A percentile compares a stretch with the other conserved stretches of the same genome.
phyloP scores from a whole-genome alignment of 805 yeast species.

The Saccharomycopsis amapae region DNA sequence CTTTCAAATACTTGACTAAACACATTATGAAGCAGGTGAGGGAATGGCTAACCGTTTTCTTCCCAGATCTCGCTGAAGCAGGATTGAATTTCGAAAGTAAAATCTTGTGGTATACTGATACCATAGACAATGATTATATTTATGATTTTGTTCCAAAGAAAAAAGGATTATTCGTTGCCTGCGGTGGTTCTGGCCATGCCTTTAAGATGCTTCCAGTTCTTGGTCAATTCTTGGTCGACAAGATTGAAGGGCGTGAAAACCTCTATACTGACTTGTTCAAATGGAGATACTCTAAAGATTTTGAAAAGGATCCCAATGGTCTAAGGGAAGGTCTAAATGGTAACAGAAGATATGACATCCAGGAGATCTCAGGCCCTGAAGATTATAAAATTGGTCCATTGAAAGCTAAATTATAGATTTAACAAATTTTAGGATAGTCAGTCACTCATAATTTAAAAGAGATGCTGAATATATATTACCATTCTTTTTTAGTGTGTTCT shows the following conservation, averaged over 20 bases:
- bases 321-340: neutral
- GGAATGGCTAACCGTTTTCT: slow-evolving; percentile 23
- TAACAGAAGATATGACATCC: neutral
- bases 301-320: neutral
- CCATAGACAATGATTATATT: slow-evolving; percentile 31
- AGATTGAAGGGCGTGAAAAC: neutral
- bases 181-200: slow-evolving; percentile 36
- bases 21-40: slow-evolving; percentile 23
- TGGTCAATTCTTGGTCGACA: slow-evolving; percentile 23
- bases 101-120: slow-evolving; percentile 34
- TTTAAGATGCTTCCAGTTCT: slow-evolving; percentile 33
- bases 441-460: too few species aligned
- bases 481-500: too few species aligned
- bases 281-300: neutral
- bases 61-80: slow-evolving; percentile 25
- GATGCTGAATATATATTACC: too few species aligned
- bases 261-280: neutral
- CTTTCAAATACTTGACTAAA: slow-evolving; percentile 26
- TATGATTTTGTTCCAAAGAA: slow-evolving; percentile 30
- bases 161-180: slow-evolving; percentile 28
- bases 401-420: too few species aligned
- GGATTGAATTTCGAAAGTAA: slow-evolving; percentile 24
- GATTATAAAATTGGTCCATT: neutral
- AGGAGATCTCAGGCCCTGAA: neutral
- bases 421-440: too few species aligned